Base-by-base conservation (phyloP, 208 protist genomes). In the Strigomonas galati region DNA sequence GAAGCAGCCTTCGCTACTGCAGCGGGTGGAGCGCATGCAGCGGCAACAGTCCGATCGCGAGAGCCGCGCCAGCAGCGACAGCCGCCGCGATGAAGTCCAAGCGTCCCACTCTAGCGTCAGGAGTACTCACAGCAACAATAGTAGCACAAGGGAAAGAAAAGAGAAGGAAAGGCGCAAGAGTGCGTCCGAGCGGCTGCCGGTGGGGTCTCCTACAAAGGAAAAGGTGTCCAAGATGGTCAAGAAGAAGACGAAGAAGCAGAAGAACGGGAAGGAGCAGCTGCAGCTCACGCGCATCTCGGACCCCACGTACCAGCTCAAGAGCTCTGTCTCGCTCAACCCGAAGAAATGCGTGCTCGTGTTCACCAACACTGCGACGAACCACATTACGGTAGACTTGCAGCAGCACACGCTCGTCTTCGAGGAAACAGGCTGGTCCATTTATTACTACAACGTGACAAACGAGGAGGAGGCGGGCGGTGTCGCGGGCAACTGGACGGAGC, bases 351-450 rank as follows among this genome's bases (percentile, higher is more conserved):
- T 93, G 10, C 74, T 93, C 51, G 55, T 78, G 59, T 94, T 94
- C 69, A 77, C 78, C 37, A 90, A 57, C 74, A 32, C 65, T 1
- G 66, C 73, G 23, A 88, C 82, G 21, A 94, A 94, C 60, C 76
- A 88, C 58, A 82, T 94, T 55, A 75, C 76, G 26, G 80, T 94
- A n/a, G 23, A 74, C 55, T 70, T 94, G 59, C 75, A 82, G 57
- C 77, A 83, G n/a, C 65, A 84, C 74, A 72, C 71, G 4, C 71
- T 91, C 54, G 62, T 65, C 28, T 28, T 93, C 40, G 79, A 87
- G 9, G 40, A 46, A 15, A 46, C 40, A 1, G 19, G 15, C 40
- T 46, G 40, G 40, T 46, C 40, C 40, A 46, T 46, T 1, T 19
- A 46, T 17, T n/a, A 46, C 40, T 46, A 46, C 40, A 46, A 19